Conservation (phyloP, 1,284 basidiomycete species). For the Kwoniella shivajii region DNA sequence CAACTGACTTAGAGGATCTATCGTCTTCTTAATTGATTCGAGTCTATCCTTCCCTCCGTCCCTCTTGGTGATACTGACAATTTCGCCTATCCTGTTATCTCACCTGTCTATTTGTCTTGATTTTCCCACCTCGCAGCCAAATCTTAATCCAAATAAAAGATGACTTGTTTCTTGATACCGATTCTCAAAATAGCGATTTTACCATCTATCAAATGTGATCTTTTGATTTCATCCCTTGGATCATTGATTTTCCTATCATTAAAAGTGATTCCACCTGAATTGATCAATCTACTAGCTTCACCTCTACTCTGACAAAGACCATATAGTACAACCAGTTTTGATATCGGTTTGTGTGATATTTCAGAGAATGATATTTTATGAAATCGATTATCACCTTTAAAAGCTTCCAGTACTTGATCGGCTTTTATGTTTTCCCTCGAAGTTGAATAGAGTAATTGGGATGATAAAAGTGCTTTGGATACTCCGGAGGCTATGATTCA, state of each 20-base stretch:
- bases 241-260: slow-evolving; percentile 58
- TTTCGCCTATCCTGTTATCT: no score
- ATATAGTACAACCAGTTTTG: slow-evolving; percentile 62
- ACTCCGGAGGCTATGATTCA: slow-evolving; percentile 54
- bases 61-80: no score
- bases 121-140: no score
- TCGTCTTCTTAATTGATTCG: not conserved
- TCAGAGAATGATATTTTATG: slow-evolving; percentile 57
- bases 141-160: slow-evolving; percentile 59
- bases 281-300: slow-evolving; percentile 62
- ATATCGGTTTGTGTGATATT: slow-evolving; percentile 59
- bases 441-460: slow-evolving; percentile 64
- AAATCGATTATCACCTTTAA: slow-evolving; percentile 65
- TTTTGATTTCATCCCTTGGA: slow-evolving; percentile 49
- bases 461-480: slow-evolving; percentile 62
- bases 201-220: slow-evolving; percentile 64
- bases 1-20: no score
- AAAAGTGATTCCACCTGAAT: slow-evolving; percentile 60
- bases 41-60: not conserved
- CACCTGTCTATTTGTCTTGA: no score
- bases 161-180: slow-evolving; percentile 73
- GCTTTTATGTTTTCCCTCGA: slow-evolving; percentile 53
- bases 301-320: slow-evolving; percentile 62
- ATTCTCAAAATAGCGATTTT: slow-evolving; percentile 69
- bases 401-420: slow-evolving; percentile 60